Percentiles rank a stretch among this genome's conserved stretches.
Evolutionary conservation across 1,284 basidiomycete species (phyloP).

Genomic region (Marasmius sp.): DNA sequence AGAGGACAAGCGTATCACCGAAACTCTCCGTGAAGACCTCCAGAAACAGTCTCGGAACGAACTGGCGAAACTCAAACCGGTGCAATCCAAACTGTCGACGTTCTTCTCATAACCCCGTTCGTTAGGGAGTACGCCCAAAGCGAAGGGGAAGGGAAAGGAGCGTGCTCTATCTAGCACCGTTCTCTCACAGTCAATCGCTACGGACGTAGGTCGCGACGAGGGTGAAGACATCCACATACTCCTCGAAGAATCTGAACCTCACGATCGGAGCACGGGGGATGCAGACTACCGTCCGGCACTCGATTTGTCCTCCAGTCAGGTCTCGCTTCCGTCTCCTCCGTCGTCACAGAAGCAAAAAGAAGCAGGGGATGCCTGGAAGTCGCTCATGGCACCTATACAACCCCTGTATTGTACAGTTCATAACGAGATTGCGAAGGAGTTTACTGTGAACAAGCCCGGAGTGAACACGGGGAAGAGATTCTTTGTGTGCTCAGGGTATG

Average conservation of each 20-base stretch:
- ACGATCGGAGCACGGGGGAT: constrained; percentile 13
- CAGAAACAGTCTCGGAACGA: neutral
- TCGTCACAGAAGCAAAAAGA: neutral
- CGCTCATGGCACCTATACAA: constrained; percentile 71
- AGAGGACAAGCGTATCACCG: too few relatives aligned
- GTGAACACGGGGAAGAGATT: constrained; percentile 93
- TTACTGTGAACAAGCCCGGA: constrained; percentile 88
- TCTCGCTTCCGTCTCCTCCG: constrained; percentile 13
- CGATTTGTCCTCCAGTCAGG: constrained; percentile 37
- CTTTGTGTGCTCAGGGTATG: constrained; percentile 72
- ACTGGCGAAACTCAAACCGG: constrained; percentile 30
- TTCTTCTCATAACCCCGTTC: constrained; percentile 44
- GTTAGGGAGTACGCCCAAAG: constrained; percentile 25
- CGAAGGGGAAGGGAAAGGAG: constrained; percentile 19
- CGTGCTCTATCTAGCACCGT: neutral
- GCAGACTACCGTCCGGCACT: constrained; percentile 51
- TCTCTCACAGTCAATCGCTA: too few relatives aligned
- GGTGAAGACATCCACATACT: constrained; percentile 25
- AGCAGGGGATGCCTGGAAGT: constrained; percentile 54
- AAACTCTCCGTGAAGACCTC: constrained; percentile 24
- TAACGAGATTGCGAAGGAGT: constrained; percentile 75
- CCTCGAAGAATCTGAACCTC: constrained; percentile 17
- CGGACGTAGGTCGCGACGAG: constrained; percentile 6
- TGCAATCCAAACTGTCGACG: constrained; percentile 58
- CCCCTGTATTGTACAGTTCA: constrained; percentile 80